Evolutionary conservation across 345 rosid species (phyloP).

Genomic region (Citrus mangshanensis): DNA sequence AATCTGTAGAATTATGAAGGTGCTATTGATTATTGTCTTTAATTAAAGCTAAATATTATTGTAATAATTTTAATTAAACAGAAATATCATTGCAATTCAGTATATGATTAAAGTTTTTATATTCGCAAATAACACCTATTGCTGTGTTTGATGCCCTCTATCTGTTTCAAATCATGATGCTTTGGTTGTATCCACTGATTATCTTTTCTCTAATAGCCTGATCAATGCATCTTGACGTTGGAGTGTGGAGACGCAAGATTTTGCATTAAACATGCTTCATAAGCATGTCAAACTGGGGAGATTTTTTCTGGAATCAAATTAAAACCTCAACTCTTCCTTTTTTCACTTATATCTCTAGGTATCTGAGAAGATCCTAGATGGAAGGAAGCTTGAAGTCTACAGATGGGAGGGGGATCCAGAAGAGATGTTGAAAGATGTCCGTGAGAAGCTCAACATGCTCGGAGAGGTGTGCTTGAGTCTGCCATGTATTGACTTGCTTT

Average conservation of each 20-base stretch:
- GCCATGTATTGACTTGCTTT: conserved; percentile 4
- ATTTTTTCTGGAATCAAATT: not conserved
- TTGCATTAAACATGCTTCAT: not conserved
- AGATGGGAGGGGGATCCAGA: conserved; percentile 61
- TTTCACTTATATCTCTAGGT: conserved; percentile 42
- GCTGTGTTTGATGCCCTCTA: not conserved
- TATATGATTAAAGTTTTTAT: not conserved
- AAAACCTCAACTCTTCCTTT: not conserved
- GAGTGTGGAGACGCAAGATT: not conserved
- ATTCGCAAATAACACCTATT: not conserved
- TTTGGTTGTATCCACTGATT: not conserved
- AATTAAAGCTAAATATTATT: not conserved
- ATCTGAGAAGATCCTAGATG: conserved; percentile 62
- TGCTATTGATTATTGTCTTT: not conserved
- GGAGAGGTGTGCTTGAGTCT: conserved; percentile 54
- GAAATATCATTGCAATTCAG: no score
- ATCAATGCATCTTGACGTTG: not conserved
- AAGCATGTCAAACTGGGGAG: not conserved
- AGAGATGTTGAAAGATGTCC: conserved; percentile 57
- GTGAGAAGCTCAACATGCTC: conserved; percentile 78
- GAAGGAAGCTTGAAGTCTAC: conserved; percentile 67
- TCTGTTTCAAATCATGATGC: not conserved
- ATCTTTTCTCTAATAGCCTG: not conserved
- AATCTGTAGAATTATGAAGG: not conserved
- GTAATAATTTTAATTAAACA: not conserved